phyloP scores from a whole-genome alignment of 495 filamentous ascomycete genomes.

The Hypoxylon intermedium region DNA sequence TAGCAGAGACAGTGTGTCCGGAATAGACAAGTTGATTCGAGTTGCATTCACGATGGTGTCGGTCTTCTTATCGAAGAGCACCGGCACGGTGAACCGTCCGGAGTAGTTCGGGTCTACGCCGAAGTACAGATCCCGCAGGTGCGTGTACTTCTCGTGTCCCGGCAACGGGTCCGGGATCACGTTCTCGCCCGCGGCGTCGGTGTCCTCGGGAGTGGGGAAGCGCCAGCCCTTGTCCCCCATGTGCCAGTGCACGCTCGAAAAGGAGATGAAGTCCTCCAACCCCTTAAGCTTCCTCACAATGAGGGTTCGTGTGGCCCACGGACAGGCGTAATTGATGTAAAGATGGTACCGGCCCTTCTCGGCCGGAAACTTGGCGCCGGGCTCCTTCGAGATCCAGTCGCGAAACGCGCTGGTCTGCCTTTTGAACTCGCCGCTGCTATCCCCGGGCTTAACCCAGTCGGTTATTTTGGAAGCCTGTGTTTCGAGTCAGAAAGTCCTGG shows the following conservation, averaged over 20 bases:
- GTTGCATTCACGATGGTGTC: conserved; percentile 76
- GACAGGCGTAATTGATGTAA: conserved; percentile 77
- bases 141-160: conserved; percentile 61
- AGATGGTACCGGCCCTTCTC: conserved; percentile 81
- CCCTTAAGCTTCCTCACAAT: conserved; percentile 82
- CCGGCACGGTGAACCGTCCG: conserved; percentile 78
- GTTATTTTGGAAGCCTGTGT: conserved; percentile 65
- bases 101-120: conserved; percentile 67
- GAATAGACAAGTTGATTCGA: too few species aligned
- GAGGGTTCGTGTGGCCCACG: conserved; percentile 83
- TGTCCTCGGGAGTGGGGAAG: conserved; percentile 70
- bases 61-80: conserved; percentile 75
- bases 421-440: conserved; percentile 89
- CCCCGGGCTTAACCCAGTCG: conserved; percentile 77
- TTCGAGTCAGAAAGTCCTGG: conserved; percentile 7
- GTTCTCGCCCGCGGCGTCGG: conserved; percentile 58
- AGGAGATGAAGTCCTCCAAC: conserved; percentile 72
- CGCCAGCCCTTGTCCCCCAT: conserved; percentile 79
- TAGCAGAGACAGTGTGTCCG: too few species aligned
- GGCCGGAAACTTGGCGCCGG: conserved; percentile 69
- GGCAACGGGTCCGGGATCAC: conserved; percentile 67
- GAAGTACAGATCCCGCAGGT: conserved; percentile 74
- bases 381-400: conserved; percentile 68
- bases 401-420: conserved; percentile 75
- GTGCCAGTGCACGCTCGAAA: conserved; percentile 73